Base-by-base conservation (phyloP, 805 yeast genomes). In the Metschnikowia reukaufii region DNA sequence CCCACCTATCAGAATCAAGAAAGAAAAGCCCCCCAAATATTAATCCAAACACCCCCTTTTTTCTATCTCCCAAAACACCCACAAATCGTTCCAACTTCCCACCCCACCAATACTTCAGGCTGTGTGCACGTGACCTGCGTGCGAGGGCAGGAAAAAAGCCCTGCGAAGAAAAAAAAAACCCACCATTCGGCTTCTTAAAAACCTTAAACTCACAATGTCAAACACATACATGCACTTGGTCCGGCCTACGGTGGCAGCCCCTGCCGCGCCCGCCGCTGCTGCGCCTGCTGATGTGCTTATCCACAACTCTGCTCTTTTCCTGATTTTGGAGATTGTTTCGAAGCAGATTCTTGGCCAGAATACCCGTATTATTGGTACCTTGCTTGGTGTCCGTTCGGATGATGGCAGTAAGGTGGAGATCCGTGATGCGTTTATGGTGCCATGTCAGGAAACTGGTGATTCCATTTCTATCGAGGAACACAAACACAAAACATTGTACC, bases 371-470 rank as follows among this genome's bases (percentile, higher is more conserved):
- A 83, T 89, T 56, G 96, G 96, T 51, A 86, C 96, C 12, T 75
- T 89, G 49, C 72, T 89, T 39, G 96, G 96, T 29, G 68, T 77
- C 39, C 78, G 96, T 64, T 84, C 91, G 20, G 96, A 88, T 51
- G 96, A 88, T 63, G 95, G 95, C 12, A 70, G 79, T 15, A 85
- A 79, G 58, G 75, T 86, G 37, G 92, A 84, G 58, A 72, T 89
- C 58, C 78, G 81, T 62, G 86, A 82, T 52, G 86, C 89, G 16
- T 89, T 84, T 66, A 77, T 88, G 64, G 94, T 89, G 47, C 94
- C 96, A 37, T 88, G 88, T 60, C 63, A 62, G 44, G 95, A 86
- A 63, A 88, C 82, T 34, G 77, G 76, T 1, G 94, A 86, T 50
- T 84, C 88, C 54, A 80, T 89, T 51, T 78, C 84, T 49, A 82